phyloP scores from a whole-genome alignment of 805 yeast genomes.

The Candida khao-thaluensis region DNA sequence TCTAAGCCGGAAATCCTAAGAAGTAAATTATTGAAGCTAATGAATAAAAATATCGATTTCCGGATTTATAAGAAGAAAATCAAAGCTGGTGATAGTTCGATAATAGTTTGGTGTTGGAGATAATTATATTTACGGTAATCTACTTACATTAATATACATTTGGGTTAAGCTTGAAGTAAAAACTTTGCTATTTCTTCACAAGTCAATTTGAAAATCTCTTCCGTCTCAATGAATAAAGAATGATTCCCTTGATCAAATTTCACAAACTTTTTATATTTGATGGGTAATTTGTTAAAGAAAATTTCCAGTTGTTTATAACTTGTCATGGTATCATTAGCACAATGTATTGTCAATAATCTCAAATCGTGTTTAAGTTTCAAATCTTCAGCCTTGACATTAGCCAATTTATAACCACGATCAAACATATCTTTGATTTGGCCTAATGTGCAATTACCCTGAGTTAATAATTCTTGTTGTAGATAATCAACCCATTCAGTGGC shows the following conservation, averaged over 20 bases:
- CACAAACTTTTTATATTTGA: conserved; percentile 28
- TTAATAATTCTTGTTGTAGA: conserved; percentile 42
- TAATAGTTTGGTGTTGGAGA: conserved; percentile 13
- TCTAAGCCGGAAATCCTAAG: conserved; percentile 6
- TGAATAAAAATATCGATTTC: not conserved
- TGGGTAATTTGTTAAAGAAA: conserved; percentile 37
- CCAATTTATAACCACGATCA: conserved; percentile 54
- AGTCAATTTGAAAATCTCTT: conserved; percentile 30
- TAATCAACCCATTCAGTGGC: conserved; percentile 47
- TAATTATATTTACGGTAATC: not conserved
- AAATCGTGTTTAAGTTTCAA: conserved; percentile 8
- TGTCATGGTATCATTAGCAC: conserved; percentile 59
- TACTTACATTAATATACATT: too few relatives aligned
- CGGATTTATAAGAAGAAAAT: conserved; percentile 12
- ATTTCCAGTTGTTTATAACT: conserved; percentile 45
- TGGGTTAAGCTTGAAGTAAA: not conserved
- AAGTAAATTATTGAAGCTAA: conserved; percentile 1
- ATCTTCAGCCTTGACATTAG: conserved; percentile 35
- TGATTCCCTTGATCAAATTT: conserved; percentile 37
- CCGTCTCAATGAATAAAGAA: conserved; percentile 46
- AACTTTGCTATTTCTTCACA: conserved; percentile 9
- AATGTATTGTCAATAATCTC: conserved; percentile 54
- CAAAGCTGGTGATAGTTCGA: not conserved
- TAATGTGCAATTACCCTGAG: conserved; percentile 35
- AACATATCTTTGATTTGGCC: conserved; percentile 63